Evolutionary conservation across 108 stramenopile genomes (phyloP), one percentile per base, ranked within the genome.

Genomic region (Thalassiosira profunda): DNA sequence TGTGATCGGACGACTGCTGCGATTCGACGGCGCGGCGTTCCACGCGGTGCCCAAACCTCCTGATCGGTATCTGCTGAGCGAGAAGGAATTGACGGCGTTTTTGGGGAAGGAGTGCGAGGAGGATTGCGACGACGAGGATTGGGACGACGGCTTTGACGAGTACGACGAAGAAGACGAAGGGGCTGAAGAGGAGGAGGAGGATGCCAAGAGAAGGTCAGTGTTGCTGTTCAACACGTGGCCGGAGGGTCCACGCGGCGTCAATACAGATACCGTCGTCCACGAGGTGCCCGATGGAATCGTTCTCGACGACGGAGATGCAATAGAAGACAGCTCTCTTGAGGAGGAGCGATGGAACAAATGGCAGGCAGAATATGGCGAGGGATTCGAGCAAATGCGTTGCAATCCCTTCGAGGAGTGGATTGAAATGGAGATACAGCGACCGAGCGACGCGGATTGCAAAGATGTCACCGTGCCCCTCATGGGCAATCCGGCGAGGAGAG

Each of bases 21-120:
- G 82, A 61, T 88, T 88, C 68, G 78, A 79, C 2, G 86, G 86
- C 6, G 72, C 18, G 15, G 79, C 82, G 18, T 67, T 88, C 70
- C 86, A 88, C 56, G 79, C 79, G 12, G 86, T 88, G 52, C 86
- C 86, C 7, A 83, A 81, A 30, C 86, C 86, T 0, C 56, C 67
- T 4, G 51, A 77, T 66, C 72, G 82, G 33, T 88, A 79, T 79
- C 66, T 85, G 35, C 31, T 80, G 45, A 63, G 49, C 38, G 59
- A 43, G 1, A 30, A 69, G 23, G 58, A 62, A 28, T 41, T 74
- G 0, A 36, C 35, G 44, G 59, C 46, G 36, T 58, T 58, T 72
- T 58, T 69, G 57, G 62, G 80, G 48, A 49, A 66, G 41, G 70
- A 70, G 29, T 23, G 49, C 7, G 66, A 38, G 3, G 47, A 74